A percentile compares a stretch with the other conserved stretches of the same genome.
Conservation (phyloP, 2,329 filamentous ascomycete species). For the Byssochlamys sp. region DNA sequence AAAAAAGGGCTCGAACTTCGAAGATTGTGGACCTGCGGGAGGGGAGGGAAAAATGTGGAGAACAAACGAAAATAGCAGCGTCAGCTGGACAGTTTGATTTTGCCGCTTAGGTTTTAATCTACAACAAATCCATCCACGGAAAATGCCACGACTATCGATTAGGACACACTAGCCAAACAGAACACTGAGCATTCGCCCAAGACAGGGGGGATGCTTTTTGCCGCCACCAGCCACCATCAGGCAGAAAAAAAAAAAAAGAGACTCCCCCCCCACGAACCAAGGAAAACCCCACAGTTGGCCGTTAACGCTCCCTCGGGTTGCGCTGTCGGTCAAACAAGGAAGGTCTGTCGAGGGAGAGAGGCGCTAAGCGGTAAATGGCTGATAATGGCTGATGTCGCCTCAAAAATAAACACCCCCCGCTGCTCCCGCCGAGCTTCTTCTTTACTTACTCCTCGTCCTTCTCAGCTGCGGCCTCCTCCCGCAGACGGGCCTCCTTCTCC, state of each 20-base stretch:
- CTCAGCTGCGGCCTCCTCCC: constrained; percentile 17
- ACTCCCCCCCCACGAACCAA: background rate
- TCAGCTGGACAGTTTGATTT: constrained; percentile 1
- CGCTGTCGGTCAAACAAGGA: background rate
- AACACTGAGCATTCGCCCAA: background rate
- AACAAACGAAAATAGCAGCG: constrained; percentile 1
- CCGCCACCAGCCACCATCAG: background rate
- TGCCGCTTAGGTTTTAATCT: background rate
- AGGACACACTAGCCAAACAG: background rate
- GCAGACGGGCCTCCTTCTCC: constrained; percentile 30
- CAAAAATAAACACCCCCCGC: background rate
- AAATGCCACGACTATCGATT: background rate
- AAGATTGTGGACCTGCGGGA: background rate
- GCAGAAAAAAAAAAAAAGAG: too few relatives aligned
- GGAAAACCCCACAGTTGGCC: background rate
- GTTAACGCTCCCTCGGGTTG: background rate
- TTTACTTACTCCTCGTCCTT: constrained; percentile 24
- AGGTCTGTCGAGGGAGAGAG: background rate
- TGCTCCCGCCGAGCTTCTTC: background rate
- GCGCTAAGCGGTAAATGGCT: background rate
- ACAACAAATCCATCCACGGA: background rate
- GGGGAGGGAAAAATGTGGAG: background rate
- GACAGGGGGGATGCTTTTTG: background rate
- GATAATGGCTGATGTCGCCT: background rate
- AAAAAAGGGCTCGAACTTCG: background rate